Evolutionary conservation across 805 yeast genomes (phyloP).

Genomic region (Blastobotrys terrestris): DNA sequence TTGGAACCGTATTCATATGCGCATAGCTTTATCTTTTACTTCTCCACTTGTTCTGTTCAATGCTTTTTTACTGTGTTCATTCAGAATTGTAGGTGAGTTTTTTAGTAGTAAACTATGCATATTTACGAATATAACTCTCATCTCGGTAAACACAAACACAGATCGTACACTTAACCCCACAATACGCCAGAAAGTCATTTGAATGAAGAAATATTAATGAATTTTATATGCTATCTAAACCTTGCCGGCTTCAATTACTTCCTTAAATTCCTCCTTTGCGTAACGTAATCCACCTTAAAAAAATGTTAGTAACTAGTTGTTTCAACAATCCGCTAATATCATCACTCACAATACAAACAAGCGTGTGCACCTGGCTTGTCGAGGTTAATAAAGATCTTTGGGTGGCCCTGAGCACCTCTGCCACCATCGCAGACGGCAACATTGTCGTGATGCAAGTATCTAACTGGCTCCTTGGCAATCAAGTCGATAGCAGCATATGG

Average conservation of each 20-base stretch:
- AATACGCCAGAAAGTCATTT: neutral
- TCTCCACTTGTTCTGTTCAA: no score
- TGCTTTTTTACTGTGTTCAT: no score
- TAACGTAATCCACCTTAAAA: slow-evolving; percentile 47
- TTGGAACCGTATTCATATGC: no score
- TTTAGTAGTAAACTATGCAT: no score
- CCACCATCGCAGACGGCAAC: slow-evolving; percentile 75
- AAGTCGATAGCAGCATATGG: slow-evolving; percentile 82
- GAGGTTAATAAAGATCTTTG: slow-evolving; percentile 72
- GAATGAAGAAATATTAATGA: neutral
- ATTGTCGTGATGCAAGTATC: slow-evolving; percentile 51
- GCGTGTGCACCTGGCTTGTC: slow-evolving; percentile 67
- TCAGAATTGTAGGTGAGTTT: no score
- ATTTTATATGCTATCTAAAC: neutral
- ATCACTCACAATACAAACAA: slow-evolving; percentile 63
- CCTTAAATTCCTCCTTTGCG: slow-evolving; percentile 19
- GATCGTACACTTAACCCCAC: neutral
- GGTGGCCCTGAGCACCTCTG: slow-evolving; percentile 66
- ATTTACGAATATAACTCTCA: no score
- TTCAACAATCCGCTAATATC: neutral
- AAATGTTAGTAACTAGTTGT: neutral
- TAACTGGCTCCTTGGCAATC: slow-evolving; percentile 66
- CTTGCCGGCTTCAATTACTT: slow-evolving; percentile 12
- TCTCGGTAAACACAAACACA: neutral
- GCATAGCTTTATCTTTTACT: no score